phyloP scores from a whole-genome alignment of 352 stramenopile genomes.

The Globisporangium cylindrosporum region DNA sequence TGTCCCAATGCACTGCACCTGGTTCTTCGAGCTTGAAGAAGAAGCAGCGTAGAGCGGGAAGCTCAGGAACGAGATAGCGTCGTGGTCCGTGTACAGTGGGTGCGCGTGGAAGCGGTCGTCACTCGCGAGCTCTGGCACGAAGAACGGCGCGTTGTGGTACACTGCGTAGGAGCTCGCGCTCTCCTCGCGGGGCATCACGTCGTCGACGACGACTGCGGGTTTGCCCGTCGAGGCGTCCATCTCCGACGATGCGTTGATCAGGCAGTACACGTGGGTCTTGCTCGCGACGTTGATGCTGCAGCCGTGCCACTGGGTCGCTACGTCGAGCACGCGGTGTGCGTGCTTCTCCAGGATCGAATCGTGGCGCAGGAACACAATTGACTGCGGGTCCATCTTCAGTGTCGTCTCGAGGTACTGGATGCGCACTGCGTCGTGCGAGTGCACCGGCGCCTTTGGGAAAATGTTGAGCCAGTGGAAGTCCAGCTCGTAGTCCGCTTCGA shows the following conservation, averaged over 20 bases:
- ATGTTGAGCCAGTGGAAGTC: constrained; percentile 80
- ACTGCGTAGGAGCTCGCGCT: constrained; percentile 68
- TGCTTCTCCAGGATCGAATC: constrained; percentile 49
- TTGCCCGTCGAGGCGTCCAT: constrained; percentile 26
- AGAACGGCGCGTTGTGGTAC: constrained; percentile 62
- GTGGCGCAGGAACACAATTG: constrained; percentile 56
- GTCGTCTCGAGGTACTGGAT: constrained; percentile 50
- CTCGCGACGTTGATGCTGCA: constrained; percentile 68
- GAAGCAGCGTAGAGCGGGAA: constrained; percentile 60
- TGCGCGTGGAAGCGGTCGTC: constrained; percentile 69
- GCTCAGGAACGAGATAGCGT: constrained; percentile 60
- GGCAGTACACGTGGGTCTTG: constrained; percentile 59
- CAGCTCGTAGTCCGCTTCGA: constrained; percentile 57
- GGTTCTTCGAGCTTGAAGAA: constrained; percentile 7
- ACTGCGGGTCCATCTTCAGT: constrained; percentile 59
- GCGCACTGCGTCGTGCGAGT: constrained; percentile 31
- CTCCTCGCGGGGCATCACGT: constrained; percentile 59
- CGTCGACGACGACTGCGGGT: constrained; percentile 46
- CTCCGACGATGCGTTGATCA: constrained; percentile 47
- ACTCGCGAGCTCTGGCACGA: constrained; percentile 55
- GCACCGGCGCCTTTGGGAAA: constrained; percentile 72
- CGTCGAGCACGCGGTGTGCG: constrained; percentile 42
- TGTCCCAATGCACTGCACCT: constrained; percentile 53
- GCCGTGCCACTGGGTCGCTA: constrained; percentile 64
- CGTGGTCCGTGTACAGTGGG: constrained; percentile 58